phyloP scores from a whole-genome alignment of 2,329 filamentous ascomycete genomes.

The Rhinocladiella similis region DNA sequence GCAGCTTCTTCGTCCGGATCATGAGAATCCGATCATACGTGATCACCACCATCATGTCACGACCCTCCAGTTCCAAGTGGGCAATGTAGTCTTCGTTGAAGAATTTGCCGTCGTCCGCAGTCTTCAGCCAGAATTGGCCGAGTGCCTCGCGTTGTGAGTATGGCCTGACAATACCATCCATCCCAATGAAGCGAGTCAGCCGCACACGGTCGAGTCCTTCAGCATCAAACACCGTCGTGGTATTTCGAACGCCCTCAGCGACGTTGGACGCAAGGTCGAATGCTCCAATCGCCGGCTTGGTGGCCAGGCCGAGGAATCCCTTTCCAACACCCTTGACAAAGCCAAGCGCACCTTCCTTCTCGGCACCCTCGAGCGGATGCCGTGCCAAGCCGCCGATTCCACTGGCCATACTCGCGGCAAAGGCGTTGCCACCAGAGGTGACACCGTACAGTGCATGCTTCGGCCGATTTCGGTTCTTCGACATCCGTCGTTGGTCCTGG shows the following conservation, averaged over 20 bases:
- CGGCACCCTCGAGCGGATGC: constrained; percentile 91
- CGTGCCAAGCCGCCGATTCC: constrained; percentile 90
- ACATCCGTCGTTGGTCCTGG: constrained; percentile 93
- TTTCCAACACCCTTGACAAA: constrained; percentile 99
- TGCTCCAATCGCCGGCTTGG: constrained; percentile 93
- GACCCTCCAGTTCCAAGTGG: constrained; percentile 84
- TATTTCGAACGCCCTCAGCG: constrained; percentile 96
- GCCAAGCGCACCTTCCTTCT: constrained; percentile 88
- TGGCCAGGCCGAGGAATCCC: constrained; percentile 88
- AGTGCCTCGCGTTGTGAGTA: constrained; percentile 94
- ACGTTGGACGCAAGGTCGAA: constrained; percentile 97
- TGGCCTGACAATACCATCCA: constrained; percentile 89
- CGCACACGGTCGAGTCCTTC: constrained; percentile 92
- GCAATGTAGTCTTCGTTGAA: constrained; percentile 98
- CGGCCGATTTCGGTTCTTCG: constrained; percentile 84
- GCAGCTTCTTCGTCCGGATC: constrained; percentile 80
- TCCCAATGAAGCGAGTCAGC: constrained; percentile 86
- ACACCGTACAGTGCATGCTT: constrained; percentile 98
- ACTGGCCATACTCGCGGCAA: constrained; percentile 87
- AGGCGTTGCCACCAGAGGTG: constrained; percentile 90
- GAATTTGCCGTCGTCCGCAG: constrained; percentile 94
- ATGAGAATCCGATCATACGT: constrained; percentile 87
- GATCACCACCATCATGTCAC: constrained; percentile 87
- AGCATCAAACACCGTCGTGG: constrained; percentile 95
- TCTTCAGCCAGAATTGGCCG: constrained; percentile 98